Evolutionary conservation across 345 rosid species (phyloP), one percentile per base, ranked within the genome.

Genomic region (Aegle marmelos): DNA sequence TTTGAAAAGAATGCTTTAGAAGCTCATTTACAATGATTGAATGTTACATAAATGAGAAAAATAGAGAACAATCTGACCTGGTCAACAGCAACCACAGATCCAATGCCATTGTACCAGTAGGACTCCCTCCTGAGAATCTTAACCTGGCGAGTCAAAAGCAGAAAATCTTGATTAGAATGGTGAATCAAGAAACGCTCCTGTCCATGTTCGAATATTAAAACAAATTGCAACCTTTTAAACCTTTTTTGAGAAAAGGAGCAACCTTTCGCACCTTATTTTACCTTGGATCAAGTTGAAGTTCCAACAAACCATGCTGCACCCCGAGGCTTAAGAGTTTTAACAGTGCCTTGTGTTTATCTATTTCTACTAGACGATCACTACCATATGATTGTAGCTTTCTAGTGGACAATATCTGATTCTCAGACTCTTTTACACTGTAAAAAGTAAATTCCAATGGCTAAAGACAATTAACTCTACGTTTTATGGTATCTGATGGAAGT

Each of bases 111-210:
- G 90, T 80, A 94, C 98, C 97, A 94, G 88, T 94, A 92, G 17
- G 98, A 94, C 78, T 94, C 98, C 85, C 81, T 91, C 85, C 96
- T 89, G 27, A 91, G 87, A 79, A 94, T 94, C 92, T 91, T 92
- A 57, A 94, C 98, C 97, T 94, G 88, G 56, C 25, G 66, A 76
- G 11, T 54, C 63, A 54, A 54, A 54, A 9, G 27, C 54, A n/a
- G 11, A 41, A 50, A 30, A 13, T 2, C 34, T 75, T 31, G 6
- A 37, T 54, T 10, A 60, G 48, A 61, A 33, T 60, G 13, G 9
- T n/a, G 50, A 45, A 67, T 60, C 22, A 58, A 14, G 31, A 4
- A 45, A 45, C 34, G 28, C 24, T 53, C 24, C 7, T 3, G 16
- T 5, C 21, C n/a, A 22, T 21, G 17, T 36, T 36, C 53, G 27